Base-by-base conservation (phyloP, 495 filamentous ascomycete genomes). In the Penicillium coffeae region DNA sequence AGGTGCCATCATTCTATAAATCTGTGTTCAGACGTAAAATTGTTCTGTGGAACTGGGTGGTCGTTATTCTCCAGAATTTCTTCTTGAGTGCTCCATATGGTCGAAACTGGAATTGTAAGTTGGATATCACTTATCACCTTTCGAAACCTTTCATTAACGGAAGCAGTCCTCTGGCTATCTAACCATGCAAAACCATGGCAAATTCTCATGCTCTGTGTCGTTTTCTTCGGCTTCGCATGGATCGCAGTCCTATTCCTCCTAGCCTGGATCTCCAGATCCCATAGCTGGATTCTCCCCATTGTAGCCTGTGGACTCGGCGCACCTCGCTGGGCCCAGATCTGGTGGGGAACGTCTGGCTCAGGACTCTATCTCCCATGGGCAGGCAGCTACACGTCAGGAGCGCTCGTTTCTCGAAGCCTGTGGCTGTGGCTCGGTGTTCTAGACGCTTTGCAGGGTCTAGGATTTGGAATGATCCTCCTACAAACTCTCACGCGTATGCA, bases 1-100 rank as follows among this genome's bases (percentile, higher is more conserved):
- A 78, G 32, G 79, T 89, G 0, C 86, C 86, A 0, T 75, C 73
- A 1, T 76, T 76, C 60, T 76, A 76, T 48, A 62, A 67, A 47
- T 73, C 73, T 1, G 66, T 76, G 9, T 72, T 69, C 38, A 53
- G 72, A 2, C 68, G 72, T 39, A 76, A 76, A 54, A 76, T 75
- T 21, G 62, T 76, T n/a, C 58, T 74, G 3, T 76, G 73, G 73
- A 73, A 73, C 50, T 76, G 73, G 56, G 63, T 69, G 12, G 68
- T 74, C 0, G 70, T 76, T 32, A 68, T 76, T 27, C 42, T 76
- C 12, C 71, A 74, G 33, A 76, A 76, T 45, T 76, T 73, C 64
- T 76, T 74, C 47, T 53, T 76, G 25, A 72, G 71, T 50, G 73
- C 73, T 7, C 73, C 73, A 0, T 76, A 76, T 34, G 73, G 73